Conservation (phyloP, 2,329 filamentous ascomycete genomes). For the Curvularia verruculosa region DNA sequence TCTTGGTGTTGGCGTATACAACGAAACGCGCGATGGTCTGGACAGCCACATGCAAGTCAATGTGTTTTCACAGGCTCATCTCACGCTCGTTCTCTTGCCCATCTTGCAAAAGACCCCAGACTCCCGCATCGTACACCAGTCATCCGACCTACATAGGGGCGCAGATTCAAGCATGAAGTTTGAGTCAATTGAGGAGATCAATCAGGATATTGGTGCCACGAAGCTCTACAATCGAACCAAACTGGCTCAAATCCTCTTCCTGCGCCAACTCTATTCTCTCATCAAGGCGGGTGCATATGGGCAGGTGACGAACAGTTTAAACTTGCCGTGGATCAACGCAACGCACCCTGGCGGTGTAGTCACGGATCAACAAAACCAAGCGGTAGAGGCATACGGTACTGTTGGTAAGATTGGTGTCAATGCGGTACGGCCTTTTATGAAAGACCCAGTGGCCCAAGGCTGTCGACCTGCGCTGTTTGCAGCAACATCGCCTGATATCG, state of each 20-base stretch:
- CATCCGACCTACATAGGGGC: slow-evolving; percentile 56
- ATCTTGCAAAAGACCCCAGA: slow-evolving; percentile 53
- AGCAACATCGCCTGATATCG: slow-evolving; percentile 53
- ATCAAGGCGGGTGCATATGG: slow-evolving; percentile 41
- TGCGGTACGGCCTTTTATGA: slow-evolving; percentile 55
- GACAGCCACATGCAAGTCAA: slow-evolving; percentile 60
- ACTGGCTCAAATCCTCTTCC: slow-evolving; percentile 57
- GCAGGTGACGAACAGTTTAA: slow-evolving; percentile 39
- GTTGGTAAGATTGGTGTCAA: slow-evolving; percentile 55
- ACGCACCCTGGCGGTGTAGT: slow-evolving; percentile 57
- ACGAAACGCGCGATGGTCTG: slow-evolving; percentile 58
- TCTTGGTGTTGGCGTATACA: slow-evolving; percentile 57
- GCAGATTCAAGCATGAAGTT: slow-evolving; percentile 51
- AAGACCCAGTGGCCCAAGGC: slow-evolving; percentile 56
- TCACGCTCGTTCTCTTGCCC: slow-evolving; percentile 56
- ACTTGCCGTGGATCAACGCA: slow-evolving; percentile 56
- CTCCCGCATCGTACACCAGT: slow-evolving; percentile 57
- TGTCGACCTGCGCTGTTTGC: slow-evolving; percentile 58
- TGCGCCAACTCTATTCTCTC: slow-evolving; percentile 51
- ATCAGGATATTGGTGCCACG: slow-evolving; percentile 56
- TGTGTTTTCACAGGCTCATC: slow-evolving; percentile 57
- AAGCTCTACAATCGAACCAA: slow-evolving; percentile 59
- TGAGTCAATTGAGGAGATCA: slow-evolving; percentile 55
- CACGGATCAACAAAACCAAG: slow-evolving; percentile 58
- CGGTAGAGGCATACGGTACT: slow-evolving; percentile 57